These are phyloP conservation scores for Populus hybrid DNA, from an alignment of 441 rosid species.

Conservation along the genomic window DNA sequence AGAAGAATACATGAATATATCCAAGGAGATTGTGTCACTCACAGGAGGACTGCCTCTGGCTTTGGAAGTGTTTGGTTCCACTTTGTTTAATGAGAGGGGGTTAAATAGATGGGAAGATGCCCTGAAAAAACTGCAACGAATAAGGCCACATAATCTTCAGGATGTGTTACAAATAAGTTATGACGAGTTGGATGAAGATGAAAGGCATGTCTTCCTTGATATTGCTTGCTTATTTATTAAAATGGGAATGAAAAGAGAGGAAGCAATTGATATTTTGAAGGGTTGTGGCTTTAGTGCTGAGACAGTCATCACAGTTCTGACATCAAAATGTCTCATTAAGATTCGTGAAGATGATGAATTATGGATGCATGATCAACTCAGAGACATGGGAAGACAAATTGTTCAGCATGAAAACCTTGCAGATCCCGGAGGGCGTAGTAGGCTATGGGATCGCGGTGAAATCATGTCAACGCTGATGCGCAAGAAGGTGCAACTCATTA, in stretches of 20 bases:
- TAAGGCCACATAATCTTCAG: constrained; percentile 5
- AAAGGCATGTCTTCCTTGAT: constrained; percentile 23
- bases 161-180: constrained; percentile 19
- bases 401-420: constrained; percentile 25
- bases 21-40: constrained; percentile 11
- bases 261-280: constrained; percentile 21
- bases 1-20: constrained; percentile 2
- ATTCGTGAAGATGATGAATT: not conserved
- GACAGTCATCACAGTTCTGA: constrained; percentile 20
- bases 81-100: constrained; percentile 14
- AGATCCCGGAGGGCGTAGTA: constrained; percentile 36
- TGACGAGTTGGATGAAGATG: constrained; percentile 21
- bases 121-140: constrained; percentile 8
- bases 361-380: constrained; percentile 39
- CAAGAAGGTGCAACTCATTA: no score
- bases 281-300: constrained; percentile 23
- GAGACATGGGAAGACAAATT: constrained; percentile 56
- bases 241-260: constrained; percentile 12
- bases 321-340: constrained; percentile 20
- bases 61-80: constrained; percentile 27
- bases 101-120: constrained; percentile 18
- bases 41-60: constrained; percentile 23
- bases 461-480: no score
- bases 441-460: constrained; percentile 38
- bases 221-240: constrained; percentile 31